These are phyloP conservation scores for Neoboletus magnificus DNA, from an alignment of 768 basidiomycete species.

Conservation along the genomic window DNA sequence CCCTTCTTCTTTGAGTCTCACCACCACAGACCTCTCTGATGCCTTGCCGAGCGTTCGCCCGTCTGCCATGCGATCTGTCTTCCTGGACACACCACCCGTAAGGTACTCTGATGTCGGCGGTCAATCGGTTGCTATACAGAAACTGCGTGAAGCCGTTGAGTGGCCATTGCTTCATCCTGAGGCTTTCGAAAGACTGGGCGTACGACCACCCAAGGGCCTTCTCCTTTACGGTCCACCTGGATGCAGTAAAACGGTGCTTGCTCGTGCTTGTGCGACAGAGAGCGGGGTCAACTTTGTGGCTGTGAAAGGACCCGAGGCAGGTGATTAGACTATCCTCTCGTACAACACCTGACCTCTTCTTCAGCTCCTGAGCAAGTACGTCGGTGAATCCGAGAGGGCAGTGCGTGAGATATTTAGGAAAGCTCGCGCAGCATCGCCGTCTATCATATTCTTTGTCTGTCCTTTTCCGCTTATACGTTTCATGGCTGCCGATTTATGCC, in stretches of 20 bases:
- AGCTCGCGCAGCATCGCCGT: conserved; percentile 89
- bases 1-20: conserved; percentile 39
- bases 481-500: background rate
- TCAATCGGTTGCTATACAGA: conserved; percentile 75
- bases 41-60: conserved; percentile 82
- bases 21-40: conserved; percentile 58
- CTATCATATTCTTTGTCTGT: conserved; percentile 93
- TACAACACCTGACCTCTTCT: background rate
- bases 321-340: conserved; percentile 14
- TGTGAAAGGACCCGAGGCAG: conserved; percentile 94
- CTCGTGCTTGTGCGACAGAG: conserved; percentile 88
- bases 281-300: conserved; percentile 95
- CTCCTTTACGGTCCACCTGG: conserved; percentile 94
- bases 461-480: background rate
- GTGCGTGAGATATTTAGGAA: conserved; percentile 95
- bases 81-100: conserved; percentile 80
- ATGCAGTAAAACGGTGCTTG: conserved; percentile 95
- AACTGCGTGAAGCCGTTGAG: conserved; percentile 86
- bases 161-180: conserved; percentile 91
- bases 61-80: conserved; percentile 91
- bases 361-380: conserved; percentile 94
- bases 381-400: conserved; percentile 94
- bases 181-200: conserved; percentile 83
- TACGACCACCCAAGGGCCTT: conserved; percentile 84
- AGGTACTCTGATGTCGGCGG: conserved; percentile 90